Evolutionary conservation across 257 asterid species (phyloP).

Genomic region (Galeopsis tetrahit): DNA sequence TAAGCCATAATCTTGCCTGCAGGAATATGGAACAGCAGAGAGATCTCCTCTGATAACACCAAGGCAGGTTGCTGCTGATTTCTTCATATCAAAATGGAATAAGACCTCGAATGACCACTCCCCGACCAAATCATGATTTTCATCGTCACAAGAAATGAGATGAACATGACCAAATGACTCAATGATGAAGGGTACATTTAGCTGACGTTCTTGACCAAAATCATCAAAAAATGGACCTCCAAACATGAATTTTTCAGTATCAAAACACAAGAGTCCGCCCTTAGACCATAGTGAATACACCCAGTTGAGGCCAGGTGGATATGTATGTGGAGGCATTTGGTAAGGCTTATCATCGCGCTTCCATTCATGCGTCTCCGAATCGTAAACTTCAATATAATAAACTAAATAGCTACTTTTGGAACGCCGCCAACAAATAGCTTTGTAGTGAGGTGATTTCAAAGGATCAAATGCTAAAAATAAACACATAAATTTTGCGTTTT

Average conservation of each 20-base stretch:
- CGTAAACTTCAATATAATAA: background rate
- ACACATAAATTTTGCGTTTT: background rate
- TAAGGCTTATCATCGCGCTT: background rate
- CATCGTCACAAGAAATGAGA: background rate
- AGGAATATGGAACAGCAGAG: no score
- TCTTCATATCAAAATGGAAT: background rate
- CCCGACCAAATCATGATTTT: background rate
- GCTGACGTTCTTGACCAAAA: no score
- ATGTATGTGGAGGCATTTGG: no score
- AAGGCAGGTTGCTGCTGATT: no score
- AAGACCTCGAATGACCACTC: background rate
- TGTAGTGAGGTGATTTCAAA: no score
- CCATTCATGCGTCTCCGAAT: constrained; percentile 1
- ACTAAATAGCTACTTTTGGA: no score
- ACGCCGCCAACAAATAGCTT: background rate
- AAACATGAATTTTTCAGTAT: background rate
- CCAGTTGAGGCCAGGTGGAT: background rate
- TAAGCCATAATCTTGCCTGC: no score
- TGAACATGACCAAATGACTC: background rate
- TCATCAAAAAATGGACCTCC: no score
- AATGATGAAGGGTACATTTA: background rate
- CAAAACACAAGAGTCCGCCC: background rate
- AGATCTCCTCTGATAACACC: no score
- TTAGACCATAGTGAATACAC: background rate
- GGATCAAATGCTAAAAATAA: background rate